Percentiles rank a stretch among this genome's conserved stretches.
phyloP scores from a whole-genome alignment of 1,139 yeast species.

The Lodderomyces metapsilosis region DNA sequence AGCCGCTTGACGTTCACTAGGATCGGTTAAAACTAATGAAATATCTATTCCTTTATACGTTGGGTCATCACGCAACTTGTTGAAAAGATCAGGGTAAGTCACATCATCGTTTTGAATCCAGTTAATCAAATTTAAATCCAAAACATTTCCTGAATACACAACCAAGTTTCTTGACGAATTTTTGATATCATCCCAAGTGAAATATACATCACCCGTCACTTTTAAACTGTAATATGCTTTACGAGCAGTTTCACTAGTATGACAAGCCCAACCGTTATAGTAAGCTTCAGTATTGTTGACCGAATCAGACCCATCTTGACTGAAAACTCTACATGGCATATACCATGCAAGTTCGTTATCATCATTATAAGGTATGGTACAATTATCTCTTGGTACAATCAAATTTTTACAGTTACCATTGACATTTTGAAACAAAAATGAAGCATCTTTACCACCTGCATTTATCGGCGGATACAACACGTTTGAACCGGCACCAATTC shows the following conservation, averaged over 20 bases:
- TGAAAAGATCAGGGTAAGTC: slow-evolving; percentile 70
- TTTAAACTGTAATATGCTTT: slow-evolving; percentile 60
- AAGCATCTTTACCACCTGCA: slow-evolving; percentile 90
- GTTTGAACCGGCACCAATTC: slow-evolving; percentile 65
- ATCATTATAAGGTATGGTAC: slow-evolving; percentile 65
- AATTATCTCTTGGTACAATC: slow-evolving; percentile 68
- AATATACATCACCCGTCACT: slow-evolving; percentile 73
- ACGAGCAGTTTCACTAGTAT: slow-evolving; percentile 71
- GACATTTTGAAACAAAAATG: slow-evolving; percentile 89
- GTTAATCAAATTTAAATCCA: slow-evolving; percentile 71
- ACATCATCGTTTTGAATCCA: slow-evolving; percentile 73
- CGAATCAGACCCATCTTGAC: slow-evolving; percentile 65
- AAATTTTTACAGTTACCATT: slow-evolving; percentile 88
- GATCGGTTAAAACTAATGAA: slow-evolving; percentile 69
- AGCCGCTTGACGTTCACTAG: slow-evolving; percentile 68
- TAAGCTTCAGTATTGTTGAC: slow-evolving; percentile 62
- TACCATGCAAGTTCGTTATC: slow-evolving; percentile 84
- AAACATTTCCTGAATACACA: slow-evolving; percentile 84
- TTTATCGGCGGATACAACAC: slow-evolving; percentile 78
- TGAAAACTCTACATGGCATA: slow-evolving; percentile 81
- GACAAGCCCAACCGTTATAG: slow-evolving; percentile 90
- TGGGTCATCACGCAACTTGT: slow-evolving; percentile 54
- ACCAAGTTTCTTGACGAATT: slow-evolving; percentile 74
- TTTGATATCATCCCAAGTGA: slow-evolving; percentile 83
- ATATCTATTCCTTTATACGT: slow-evolving; percentile 75